Evolutionary conservation across 805 yeast genomes (phyloP), one percentile per base, ranked within the genome.

Genomic region (Candida chilensis): DNA sequence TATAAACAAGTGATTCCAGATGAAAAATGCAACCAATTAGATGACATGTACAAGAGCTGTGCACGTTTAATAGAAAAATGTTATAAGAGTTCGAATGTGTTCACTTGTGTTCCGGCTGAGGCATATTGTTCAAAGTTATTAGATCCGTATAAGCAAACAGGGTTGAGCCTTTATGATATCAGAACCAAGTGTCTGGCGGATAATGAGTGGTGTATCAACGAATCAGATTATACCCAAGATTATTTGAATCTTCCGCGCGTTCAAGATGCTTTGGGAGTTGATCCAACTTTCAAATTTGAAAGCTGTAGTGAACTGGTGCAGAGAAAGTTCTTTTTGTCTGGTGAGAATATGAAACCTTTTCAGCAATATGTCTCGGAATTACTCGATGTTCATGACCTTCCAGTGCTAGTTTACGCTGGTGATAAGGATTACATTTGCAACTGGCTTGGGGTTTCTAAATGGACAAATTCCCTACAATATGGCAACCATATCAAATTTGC

Each of bases 371-470:
- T 62, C 18, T 53, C 62, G 14, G 64, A 60, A 33, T 43, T 57
- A 24, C 53, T 54, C 10, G 55, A 50, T 37, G 43, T 41, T 33
- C n/a, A n/a, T n/a, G 41, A 39, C 36, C 37, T 37, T 30, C 52
- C 54, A 8, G 48, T 41, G 48, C 50, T 49, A 39, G 41, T 36
- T 31, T 41, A 39, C 27, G 53, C 50, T 13, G 40, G 47, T 7
- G 49, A 47, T 40, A 61, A 61, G 46, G 67, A 61, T 40, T 61
- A 57, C 39, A 61, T 60, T 44, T 61, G 67, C 41, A 61, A 61
- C 50, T 61, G 67, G 67, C 51, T 61, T 42, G 67, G 67, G 36
- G 17, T 27, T 41, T 33, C 27, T 50, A 37, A 53, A 48, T 50
- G 55, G 55, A 26, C 47, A 19, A 46, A 49, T n/a, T 12, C 25